phyloP scores from a whole-genome alignment of 2,329 filamentous ascomycete genomes.

The Fusarium nelsonii region DNA sequence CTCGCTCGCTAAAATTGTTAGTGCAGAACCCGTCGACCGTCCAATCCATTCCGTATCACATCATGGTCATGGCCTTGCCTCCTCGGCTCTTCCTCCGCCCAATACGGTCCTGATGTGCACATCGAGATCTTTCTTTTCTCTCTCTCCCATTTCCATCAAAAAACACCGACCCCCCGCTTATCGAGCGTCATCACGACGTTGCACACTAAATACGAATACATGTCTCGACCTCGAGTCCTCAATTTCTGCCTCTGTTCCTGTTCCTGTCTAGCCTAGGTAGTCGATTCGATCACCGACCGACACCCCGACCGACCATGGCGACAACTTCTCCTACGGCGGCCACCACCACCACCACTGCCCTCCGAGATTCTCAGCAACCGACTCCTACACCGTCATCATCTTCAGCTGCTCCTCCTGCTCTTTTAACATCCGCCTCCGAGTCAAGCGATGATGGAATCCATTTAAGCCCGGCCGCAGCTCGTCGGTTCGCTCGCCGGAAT shows the following conservation, averaged over 20 bases:
- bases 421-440: conserved; percentile 48
- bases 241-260: conserved; percentile 4
- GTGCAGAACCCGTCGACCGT: not conserved
- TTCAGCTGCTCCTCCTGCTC: conserved; percentile 7
- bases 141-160: conserved; percentile 12
- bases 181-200: conserved; percentile 41
- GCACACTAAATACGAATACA: conserved; percentile 28
- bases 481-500: conserved; percentile 54
- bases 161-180: conserved; percentile 16
- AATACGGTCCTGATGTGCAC: conserved; percentile 33
- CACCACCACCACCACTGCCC: not conserved
- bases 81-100: conserved; percentile 22
- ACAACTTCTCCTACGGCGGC: conserved; percentile 36
- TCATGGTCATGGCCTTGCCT: conserved; percentile 24
- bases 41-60: conserved; percentile 14
- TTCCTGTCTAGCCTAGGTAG: conserved; percentile 10
- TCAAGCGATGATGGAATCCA: conserved; percentile 55
- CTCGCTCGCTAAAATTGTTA: conserved; percentile 31
- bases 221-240: conserved; percentile 26
- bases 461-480: conserved; percentile 53
- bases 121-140: conserved; percentile 39
- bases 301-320: conserved; percentile 31
- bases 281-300: not conserved
- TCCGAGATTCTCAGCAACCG: conserved; percentile 25
- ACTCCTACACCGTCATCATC: conserved; percentile 23